A percentile compares a stretch with the other conserved stretches of the same genome.
These are phyloP conservation scores for Colletotrichum sp. DNA, from an alignment of 2,329 filamentous ascomycete genomes.

Conservation along the genomic window DNA sequence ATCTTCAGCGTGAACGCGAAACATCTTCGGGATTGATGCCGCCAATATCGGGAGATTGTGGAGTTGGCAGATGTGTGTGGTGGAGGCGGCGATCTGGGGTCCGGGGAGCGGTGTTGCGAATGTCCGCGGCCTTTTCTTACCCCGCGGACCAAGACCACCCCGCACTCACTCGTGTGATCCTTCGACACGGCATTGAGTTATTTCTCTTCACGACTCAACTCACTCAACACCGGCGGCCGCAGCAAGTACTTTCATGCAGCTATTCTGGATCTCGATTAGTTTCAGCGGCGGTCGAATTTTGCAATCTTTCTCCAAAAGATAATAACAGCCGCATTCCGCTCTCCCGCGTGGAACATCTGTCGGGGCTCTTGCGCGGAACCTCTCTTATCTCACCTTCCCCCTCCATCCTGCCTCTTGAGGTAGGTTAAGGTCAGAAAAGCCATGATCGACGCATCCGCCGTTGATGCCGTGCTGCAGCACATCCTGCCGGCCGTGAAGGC, in stretches of 20 bases:
- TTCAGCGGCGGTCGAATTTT: background rate
- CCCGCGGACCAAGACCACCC: background rate
- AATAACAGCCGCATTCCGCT: background rate
- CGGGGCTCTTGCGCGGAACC: background rate
- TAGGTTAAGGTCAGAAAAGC: background rate
- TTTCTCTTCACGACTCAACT: background rate
- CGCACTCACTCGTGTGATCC: background rate
- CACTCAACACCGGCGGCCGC: background rate
- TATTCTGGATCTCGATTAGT: background rate
- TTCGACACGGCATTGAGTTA: background rate
- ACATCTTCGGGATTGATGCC: background rate
- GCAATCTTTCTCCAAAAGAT: background rate
- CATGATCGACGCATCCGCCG: slow-evolving; percentile 4
- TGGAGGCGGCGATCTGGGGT: slow-evolving; percentile 12
- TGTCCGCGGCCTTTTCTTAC: background rate
- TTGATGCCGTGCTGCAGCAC: background rate
- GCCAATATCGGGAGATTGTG: background rate
- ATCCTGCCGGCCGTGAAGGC: background rate
- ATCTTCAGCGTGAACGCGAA: background rate
- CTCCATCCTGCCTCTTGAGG: background rate
- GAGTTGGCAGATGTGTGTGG: background rate
- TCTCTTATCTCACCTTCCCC: background rate
- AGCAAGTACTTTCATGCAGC: background rate
- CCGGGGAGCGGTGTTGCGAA: background rate
- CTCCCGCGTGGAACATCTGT: background rate